Evolutionary conservation across 495 filamentous ascomycete species (phyloP), one percentile per base, ranked within the genome.

Genomic region (Podospora appendiculata): DNA sequence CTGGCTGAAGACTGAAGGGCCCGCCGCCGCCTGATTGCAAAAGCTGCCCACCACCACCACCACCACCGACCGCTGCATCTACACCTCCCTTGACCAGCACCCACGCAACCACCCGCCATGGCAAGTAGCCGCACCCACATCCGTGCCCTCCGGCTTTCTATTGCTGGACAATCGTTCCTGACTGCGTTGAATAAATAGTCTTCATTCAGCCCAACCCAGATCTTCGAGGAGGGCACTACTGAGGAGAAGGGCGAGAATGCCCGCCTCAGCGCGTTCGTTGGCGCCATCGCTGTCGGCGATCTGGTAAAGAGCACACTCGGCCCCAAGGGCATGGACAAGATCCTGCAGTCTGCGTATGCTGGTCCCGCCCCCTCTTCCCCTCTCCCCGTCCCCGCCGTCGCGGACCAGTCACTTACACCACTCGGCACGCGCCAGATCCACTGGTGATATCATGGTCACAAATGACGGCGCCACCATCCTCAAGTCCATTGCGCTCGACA

Each of bases 191-290:
- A 18, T 52, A 78, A 25, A 18, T 52, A 78, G 77, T 69, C 76
- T 51, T 80, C 77, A 38, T 81, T 81, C 57, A 94, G 90, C 72
- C 92, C 93, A 59, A 96, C 90, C 46, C 93, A 98, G 70, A 98
- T 98, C 75, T 97, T 98, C 76, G 88, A 86, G 60, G 90, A 97
- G 70, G 93, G 94, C 68, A 91, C 94, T 52, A 90, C 85, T 48
- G 89, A 98, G 75, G 92, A 98, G 78, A 97, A 96, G 72, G 93
- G 93, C 61, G 93, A 98, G 76, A 98, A 98, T 86, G 93, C 93
- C 56, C 89, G 93, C 80, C 83, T 98, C 54, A 89, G 89, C 1
- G 90, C 90, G 48, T 98, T 96, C 58, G 92, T 97, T 44, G 92
- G 92, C 65, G 93, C 94, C 60, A 97, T 98, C 64, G 93, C 93